Conservation (phyloP, 345 rosid species). For the Eucalyptus decipiens region DNA sequence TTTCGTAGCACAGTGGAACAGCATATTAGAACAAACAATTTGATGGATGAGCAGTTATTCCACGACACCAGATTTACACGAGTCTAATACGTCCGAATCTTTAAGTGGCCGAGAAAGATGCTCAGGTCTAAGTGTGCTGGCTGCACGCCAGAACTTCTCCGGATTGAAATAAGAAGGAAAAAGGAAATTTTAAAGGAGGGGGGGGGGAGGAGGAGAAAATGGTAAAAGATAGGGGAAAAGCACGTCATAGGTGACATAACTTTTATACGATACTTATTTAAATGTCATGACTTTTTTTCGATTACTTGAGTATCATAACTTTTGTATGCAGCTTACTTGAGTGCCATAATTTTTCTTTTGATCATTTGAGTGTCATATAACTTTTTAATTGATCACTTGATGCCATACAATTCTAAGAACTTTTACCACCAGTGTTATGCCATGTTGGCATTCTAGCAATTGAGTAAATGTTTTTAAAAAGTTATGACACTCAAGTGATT, state of each 20-base stretch:
- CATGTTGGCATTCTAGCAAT: neutral
- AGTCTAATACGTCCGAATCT: neutral
- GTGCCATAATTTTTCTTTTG: no score
- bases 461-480: neutral
- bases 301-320: neutral
- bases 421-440: neutral
- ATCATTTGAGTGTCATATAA: neutral
- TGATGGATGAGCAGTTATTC: neutral
- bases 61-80: neutral
- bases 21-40: neutral
- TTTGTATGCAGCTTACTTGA: no score
- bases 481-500: neutral
- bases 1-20: neutral
- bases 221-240: neutral
- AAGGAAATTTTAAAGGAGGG: neutral
- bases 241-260: neutral
- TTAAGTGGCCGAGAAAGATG: neutral
- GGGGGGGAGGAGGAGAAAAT: neutral
- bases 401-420: neutral
- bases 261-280: rapidly evolving
- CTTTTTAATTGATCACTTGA: no score
- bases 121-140: neutral
- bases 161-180: neutral
- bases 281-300: no score
- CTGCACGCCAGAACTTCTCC: neutral